phyloP scores from a whole-genome alignment of 2,329 filamentous ascomycete species.

The Cordyceps pruinosa region DNA sequence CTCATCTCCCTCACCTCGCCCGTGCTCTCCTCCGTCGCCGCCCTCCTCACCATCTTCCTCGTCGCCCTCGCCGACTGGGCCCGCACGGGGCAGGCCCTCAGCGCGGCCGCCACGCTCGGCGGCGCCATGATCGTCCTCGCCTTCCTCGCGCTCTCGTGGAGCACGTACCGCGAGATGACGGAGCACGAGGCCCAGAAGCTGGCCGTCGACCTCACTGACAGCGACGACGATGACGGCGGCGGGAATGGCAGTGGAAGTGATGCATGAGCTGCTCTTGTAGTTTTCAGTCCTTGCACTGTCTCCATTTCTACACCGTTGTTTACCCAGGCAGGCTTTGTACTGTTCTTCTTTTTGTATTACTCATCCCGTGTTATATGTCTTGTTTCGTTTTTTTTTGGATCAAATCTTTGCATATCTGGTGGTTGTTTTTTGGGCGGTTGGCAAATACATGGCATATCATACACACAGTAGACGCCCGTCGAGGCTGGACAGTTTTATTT shows the following conservation, averaged over 20 bases:
- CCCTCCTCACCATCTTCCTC: constrained; percentile 91
- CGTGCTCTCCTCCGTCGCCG: constrained; percentile 85
- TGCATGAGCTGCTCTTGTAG: constrained; percentile 13
- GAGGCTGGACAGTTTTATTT: constrained; percentile 1
- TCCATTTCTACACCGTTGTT: background rate
- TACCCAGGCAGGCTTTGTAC: background rate
- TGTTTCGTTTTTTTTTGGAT: background rate
- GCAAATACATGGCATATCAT: constrained; percentile 5
- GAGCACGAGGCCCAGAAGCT: constrained; percentile 64
- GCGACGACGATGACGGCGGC: constrained; percentile 37
- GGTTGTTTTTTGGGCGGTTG: background rate
- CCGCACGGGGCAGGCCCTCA: constrained; percentile 69
- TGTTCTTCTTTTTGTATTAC: background rate
- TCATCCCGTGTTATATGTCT: background rate
- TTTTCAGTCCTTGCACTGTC: background rate
- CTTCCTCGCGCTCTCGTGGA: constrained; percentile 82
- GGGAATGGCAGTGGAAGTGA: constrained; percentile 29
- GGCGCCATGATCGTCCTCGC: constrained; percentile 81
- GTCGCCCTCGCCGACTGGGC: constrained; percentile 89
- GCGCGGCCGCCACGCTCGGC: constrained; percentile 68
- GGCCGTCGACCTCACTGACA: constrained; percentile 38
- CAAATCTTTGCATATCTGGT: constrained; percentile 5
- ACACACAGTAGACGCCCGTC: constrained; percentile 10
- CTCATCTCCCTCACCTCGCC: constrained; percentile 90
- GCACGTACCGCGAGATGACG: constrained; percentile 87